Percentiles rank a stretch among this genome's conserved stretches.
These are phyloP conservation scores for Penicillium crustosum DNA, from an alignment of 2,329 filamentous ascomycete genomes.

Conservation along the genomic window DNA sequence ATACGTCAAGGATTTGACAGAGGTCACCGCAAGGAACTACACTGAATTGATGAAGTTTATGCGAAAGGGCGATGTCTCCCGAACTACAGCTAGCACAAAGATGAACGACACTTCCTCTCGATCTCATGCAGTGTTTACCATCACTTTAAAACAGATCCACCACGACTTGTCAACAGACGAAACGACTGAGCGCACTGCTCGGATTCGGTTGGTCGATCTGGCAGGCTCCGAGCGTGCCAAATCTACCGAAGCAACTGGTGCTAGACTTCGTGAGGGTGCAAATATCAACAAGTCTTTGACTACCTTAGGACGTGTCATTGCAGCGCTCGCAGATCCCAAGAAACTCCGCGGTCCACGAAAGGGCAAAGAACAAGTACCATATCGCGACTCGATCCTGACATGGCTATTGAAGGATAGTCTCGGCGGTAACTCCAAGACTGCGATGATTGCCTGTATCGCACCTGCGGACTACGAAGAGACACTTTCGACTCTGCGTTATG, in stretches of 20 bases:
- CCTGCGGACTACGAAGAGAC: constrained; percentile 97
- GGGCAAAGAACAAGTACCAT: constrained; percentile 76
- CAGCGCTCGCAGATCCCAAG: constrained; percentile 76
- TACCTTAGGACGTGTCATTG: constrained; percentile 92
- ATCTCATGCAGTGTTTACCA: constrained; percentile 96
- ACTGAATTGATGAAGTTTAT: constrained; percentile 86
- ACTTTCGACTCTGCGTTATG: constrained; percentile 90
- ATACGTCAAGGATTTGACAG: constrained; percentile 94
- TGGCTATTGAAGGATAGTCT: constrained; percentile 95
- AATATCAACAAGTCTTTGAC: constrained; percentile 99
- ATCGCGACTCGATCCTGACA: constrained; percentile 80
- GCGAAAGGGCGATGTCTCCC: constrained; percentile 81
- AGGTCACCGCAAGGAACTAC: constrained; percentile 85
- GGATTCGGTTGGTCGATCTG: constrained; percentile 91
- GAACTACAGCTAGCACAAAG: constrained; percentile 90
- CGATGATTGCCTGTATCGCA: constrained; percentile 97
- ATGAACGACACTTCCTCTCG: constrained; percentile 99
- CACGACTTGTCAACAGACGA: constrained; percentile 97
- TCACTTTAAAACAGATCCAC: constrained; percentile 96
- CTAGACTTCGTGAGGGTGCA: constrained; percentile 85
- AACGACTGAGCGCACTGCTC: constrained; percentile 89
- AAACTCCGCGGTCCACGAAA: constrained; percentile 59
- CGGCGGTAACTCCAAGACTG: constrained; percentile 95
- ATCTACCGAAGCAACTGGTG: constrained; percentile 89
- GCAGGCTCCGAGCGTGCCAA: constrained; percentile 94